A percentile compares a stretch with the other conserved stretches of the same genome.
phyloP scores from a whole-genome alignment of 2,329 filamentous ascomycete genomes.

The Pyrenophora tritici-repentis region DNA sequence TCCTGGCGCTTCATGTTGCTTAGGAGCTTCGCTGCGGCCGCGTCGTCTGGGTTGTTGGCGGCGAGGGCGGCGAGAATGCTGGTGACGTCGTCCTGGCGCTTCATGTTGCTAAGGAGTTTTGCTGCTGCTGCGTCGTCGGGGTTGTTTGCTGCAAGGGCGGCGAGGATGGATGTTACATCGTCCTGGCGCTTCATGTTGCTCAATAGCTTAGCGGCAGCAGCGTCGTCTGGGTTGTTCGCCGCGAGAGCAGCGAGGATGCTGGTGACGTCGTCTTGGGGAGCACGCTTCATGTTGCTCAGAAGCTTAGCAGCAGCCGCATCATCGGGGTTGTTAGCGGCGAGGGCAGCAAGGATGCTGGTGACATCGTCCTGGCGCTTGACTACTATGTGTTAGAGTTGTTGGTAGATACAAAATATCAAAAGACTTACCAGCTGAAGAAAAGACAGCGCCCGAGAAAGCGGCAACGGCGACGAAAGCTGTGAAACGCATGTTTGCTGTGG shows the following conservation, averaged over 20 bases:
- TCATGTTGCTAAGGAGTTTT: not conserved
- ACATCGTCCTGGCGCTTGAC: slow-evolving; percentile 28
- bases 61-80: slow-evolving; percentile 25
- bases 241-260: slow-evolving; percentile 25
- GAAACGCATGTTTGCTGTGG: slow-evolving; percentile 36
- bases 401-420: not conserved
- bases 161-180: slow-evolving; percentile 22
- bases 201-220: slow-evolving; percentile 16
- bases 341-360: slow-evolving; percentile 24
- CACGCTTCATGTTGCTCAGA: not conserved
- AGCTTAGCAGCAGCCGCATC: slow-evolving; percentile 21
- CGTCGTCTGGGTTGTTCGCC: slow-evolving; percentile 25
- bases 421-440: slow-evolving; percentile 28
- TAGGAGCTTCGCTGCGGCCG: slow-evolving; percentile 17
- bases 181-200: slow-evolving; percentile 15
- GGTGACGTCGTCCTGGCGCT: slow-evolving; percentile 21
- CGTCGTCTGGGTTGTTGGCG: slow-evolving; percentile 24
- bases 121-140: slow-evolving; percentile 26
- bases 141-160: slow-evolving; percentile 26
- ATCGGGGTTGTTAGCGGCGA: slow-evolving; percentile 28
- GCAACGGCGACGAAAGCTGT: slow-evolving; percentile 31
- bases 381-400: slow-evolving; percentile 11
- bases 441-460: slow-evolving; percentile 33
- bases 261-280: slow-evolving; percentile 14
- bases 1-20: slow-evolving; percentile 15